phyloP scores from a whole-genome alignment of 169 alveolate species.

The Eimeria sp. region DNA sequence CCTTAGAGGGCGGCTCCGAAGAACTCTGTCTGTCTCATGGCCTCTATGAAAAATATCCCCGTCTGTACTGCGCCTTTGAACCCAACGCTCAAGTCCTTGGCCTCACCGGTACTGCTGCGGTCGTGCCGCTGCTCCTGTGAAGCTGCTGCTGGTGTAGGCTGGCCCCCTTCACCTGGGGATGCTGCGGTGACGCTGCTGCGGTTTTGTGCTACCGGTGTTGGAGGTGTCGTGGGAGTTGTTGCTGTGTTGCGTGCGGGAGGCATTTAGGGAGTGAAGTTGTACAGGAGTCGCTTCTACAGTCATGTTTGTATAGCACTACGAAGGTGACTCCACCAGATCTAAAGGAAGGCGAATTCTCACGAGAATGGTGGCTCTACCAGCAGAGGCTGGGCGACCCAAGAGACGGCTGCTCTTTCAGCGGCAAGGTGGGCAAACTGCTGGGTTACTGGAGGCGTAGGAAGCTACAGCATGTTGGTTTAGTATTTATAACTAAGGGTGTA shows the following conservation, averaged over 20 bases:
- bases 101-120: conserved; percentile 65
- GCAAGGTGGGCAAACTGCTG: conserved; percentile 33
- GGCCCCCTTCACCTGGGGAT: not conserved
- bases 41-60: conserved; percentile 44
- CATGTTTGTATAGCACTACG: conserved; percentile 45
- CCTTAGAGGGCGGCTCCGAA: conserved; percentile 38
- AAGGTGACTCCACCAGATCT: not conserved
- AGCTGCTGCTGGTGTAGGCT: conserved; percentile 6
- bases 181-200: not conserved
- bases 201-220: not conserved
- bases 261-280: conserved; percentile 60
- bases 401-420: conserved; percentile 67
- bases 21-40: conserved; percentile 74
- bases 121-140: not conserved
- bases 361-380: conserved; percentile 74
- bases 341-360: conserved; percentile 58
- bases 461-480: not conserved
- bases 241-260: not conserved
- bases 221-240: not conserved
- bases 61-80: conserved; percentile 62
- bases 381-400: conserved; percentile 55
- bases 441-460: not conserved
- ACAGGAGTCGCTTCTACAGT: conserved; percentile 57
- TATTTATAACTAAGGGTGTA: not conserved
- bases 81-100: conserved; percentile 70